Percentiles rank a stretch among this genome's conserved stretches.
Evolutionary conservation across 345 rosid genomes (phyloP).

Genomic region (Syzygium grande): DNA sequence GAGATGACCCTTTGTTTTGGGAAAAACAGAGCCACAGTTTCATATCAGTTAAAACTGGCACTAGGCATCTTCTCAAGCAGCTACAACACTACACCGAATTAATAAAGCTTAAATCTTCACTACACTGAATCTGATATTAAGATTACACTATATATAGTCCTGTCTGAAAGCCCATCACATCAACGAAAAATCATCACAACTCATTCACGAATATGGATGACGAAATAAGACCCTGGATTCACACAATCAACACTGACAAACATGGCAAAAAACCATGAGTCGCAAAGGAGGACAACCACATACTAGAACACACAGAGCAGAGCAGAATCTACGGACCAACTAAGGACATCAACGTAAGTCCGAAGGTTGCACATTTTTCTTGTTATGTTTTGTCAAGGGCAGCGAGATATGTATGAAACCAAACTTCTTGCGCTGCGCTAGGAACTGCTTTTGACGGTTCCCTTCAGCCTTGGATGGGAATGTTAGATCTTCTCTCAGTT

Average conservation of each 20-base stretch:
- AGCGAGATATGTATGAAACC: constrained; percentile 85
- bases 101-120: neutral
- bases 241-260: neutral
- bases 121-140: neutral
- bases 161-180: neutral
- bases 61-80: neutral
- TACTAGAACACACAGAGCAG: neutral
- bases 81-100: neutral
- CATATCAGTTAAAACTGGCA: neutral
- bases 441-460: constrained; percentile 35
- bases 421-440: constrained; percentile 63
- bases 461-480: constrained; percentile 30
- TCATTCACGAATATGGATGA: neutral
- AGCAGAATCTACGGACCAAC: neutral
- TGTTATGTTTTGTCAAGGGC: constrained; percentile 62
- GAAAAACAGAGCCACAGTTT: neutral
- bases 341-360: neutral
- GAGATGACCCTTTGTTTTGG: neutral
- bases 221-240: neutral
- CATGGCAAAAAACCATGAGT: neutral
- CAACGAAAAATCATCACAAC: neutral
- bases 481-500: constrained; percentile 54
- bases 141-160: neutral
- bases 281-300: neutral
- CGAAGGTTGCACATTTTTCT: constrained; percentile 38